Percentiles rank a stretch among this genome's conserved stretches.
phyloP scores from a whole-genome alignment of 176 grass and related monocot species.

The Musa troglodytarum region DNA sequence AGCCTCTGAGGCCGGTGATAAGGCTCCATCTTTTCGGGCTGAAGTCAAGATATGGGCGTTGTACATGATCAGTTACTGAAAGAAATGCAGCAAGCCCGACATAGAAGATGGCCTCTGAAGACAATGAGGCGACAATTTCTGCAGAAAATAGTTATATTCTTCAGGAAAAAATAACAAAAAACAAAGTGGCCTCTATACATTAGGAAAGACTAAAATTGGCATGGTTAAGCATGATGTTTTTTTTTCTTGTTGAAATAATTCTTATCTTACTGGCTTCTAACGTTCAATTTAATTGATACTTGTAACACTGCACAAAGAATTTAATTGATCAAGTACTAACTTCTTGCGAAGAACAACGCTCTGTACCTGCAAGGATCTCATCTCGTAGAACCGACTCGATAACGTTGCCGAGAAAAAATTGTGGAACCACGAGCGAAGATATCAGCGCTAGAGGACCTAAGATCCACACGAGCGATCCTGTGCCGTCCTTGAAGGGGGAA shows the following conservation, averaged over 20 bases:
- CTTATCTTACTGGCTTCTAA: neutral
- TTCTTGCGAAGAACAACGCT: neutral
- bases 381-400: conserved; percentile 19
- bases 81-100: conserved; percentile 19
- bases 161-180: neutral
- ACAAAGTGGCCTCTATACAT: neutral
- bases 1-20: conserved; percentile 28
- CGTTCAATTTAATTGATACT: neutral
- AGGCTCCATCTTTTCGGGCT: conserved; percentile 24
- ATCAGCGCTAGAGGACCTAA: conserved; percentile 20
- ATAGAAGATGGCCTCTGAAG: conserved; percentile 27
- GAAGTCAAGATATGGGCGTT: conserved; percentile 21
- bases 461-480: conserved; percentile 15
- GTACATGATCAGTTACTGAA: conserved; percentile 11
- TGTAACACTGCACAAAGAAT: too few species aligned
- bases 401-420: conserved; percentile 21
- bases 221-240: neutral
- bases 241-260: neutral
- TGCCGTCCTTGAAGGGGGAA: conserved; percentile 23
- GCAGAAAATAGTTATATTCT: neutral
- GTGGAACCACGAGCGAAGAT: conserved; percentile 16
- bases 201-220: neutral
- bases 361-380: conserved; percentile 27
- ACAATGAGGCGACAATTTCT: conserved; percentile 23
- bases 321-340: neutral